A percentile compares a stretch with the other conserved stretches of the same genome.
Evolutionary conservation across 1,284 basidiomycete genomes (phyloP).

Genomic region (Ceratobasidium sp.): DNA sequence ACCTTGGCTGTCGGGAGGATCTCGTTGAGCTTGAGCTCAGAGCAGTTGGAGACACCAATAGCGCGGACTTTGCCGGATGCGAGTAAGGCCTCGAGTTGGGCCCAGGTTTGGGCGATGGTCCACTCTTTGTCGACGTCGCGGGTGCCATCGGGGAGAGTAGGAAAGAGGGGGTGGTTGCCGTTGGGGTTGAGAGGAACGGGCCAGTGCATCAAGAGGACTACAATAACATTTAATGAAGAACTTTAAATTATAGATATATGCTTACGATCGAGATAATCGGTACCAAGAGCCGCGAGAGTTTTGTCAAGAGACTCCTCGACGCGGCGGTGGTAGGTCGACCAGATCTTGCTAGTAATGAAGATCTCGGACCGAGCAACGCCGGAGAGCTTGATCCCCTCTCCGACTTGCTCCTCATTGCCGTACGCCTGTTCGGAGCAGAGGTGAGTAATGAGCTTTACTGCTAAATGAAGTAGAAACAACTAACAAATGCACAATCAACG

Average conservation of each 20-base stretch:
- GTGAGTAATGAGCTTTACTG: not conserved
- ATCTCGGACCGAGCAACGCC: conserved; percentile 58
- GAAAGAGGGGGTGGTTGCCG: conserved; percentile 79
- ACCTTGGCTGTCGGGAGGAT: conserved; percentile 72
- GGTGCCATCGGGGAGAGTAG: conserved; percentile 74
- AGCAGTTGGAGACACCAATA: conserved; percentile 76
- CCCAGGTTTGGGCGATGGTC: conserved; percentile 55
- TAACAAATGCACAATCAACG: conserved; percentile 53
- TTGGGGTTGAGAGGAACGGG: conserved; percentile 81
- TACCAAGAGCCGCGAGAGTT: conserved; percentile 73
- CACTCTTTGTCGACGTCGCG: conserved; percentile 72
- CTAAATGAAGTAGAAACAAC: conserved; percentile 25
- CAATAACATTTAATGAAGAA: not conserved
- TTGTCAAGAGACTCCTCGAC: conserved; percentile 75
- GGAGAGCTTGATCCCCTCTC: conserved; percentile 83
- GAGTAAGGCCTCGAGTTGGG: not conserved
- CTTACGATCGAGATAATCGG: conserved; percentile 40
- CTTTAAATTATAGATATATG: not conserved
- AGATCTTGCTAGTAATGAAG: conserved; percentile 64
- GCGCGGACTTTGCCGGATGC: not conserved
- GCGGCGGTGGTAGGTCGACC: conserved; percentile 52
- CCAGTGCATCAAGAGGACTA: conserved; percentile 87
- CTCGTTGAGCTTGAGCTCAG: conserved; percentile 69
- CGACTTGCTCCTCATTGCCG: conserved; percentile 77
- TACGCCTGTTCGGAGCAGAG: conserved; percentile 51